Base-by-base conservation (phyloP, 768 basidiomycete genomes). In the Clitopilus passeckerianus region DNA sequence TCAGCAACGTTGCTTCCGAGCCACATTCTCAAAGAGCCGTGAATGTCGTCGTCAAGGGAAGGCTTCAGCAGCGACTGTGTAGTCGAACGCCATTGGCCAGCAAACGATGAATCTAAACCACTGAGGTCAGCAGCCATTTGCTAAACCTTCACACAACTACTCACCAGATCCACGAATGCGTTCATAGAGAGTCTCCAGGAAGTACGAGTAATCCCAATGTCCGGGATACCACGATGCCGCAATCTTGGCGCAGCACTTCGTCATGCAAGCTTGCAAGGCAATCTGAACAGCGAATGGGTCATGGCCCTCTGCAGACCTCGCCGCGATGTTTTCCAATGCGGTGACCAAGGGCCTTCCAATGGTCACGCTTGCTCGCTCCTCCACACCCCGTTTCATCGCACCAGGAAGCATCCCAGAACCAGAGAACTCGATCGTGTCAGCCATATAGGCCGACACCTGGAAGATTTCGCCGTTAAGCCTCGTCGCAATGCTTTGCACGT, bases 211-310 rank as follows among this genome's bases (percentile, higher is more conserved):
- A 18, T 76, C 76, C 76, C 75, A 77, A 57, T 77, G 73, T 56
- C 70, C 69, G 12, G 75, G 75, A 58, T 74, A 77, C 77, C 77
- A 78, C 33, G 77, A 73, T 61, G 69, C 69, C 65, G 75, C 74
- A 65, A 78, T 74, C 61, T 69, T 74, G 60, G 65, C 67, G 58
- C 72, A 75, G 59, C 72, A 77, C 53, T 68, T 69, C 61, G 70
- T 69, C 64, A 79, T 68, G 64, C 74, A 75, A 20, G 72, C 74
- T 67, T 78, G 77, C 63, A 78, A 65, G 14, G 74, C 76, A 14
- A 74, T 68, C 59, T 76, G 77, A 7, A 76, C 65, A 53, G 72
- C 67, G 59, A 74, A 68, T 16, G 74, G 70, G 34, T 74, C 71
- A 23, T 63, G 64, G 67, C 6, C 72, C 68, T 35, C 67, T 65